phyloP scores from a whole-genome alignment of 2,329 filamentous ascomycete species.

The Hypoxylon sp. region DNA sequence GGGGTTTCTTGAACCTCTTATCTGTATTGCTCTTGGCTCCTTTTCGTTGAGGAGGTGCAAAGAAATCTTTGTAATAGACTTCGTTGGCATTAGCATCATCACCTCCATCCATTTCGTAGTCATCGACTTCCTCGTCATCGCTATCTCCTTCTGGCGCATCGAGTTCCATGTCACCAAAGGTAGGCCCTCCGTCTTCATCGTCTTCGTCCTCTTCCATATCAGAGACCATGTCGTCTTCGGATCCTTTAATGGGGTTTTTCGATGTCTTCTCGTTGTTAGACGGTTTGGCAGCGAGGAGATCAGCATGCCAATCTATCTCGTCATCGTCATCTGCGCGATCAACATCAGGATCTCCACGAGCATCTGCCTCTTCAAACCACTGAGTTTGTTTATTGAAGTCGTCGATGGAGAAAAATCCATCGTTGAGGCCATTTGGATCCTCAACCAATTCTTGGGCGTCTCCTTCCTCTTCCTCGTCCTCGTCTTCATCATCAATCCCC shows the following conservation, averaged over 20 bases:
- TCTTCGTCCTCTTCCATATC: conserved; percentile 65
- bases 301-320: conserved; percentile 84
- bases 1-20: conserved; percentile 52
- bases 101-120: conserved; percentile 66
- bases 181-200: conserved; percentile 80
- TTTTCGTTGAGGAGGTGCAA: conserved; percentile 83
- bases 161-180: conserved; percentile 81
- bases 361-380: conserved; percentile 86
- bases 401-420: conserved; percentile 98
- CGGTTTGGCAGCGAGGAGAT: conserved; percentile 66
- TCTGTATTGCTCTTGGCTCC: conserved; percentile 63
- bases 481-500: conserved; percentile 54
- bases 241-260: conserved; percentile 49
- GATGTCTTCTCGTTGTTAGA: conserved; percentile 42
- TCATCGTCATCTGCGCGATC: conserved; percentile 83
- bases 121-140: conserved; percentile 67
- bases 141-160: conserved; percentile 75
- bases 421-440: conserved; percentile 88
- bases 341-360: conserved; percentile 76
- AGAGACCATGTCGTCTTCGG: conserved; percentile 50
- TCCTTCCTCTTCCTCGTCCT: conserved; percentile 59
- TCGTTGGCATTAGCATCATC: conserved; percentile 78
- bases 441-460: conserved; percentile 66
- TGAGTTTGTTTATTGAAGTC: conserved; percentile 96
- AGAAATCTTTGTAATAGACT: conserved; percentile 92